phyloP scores from a whole-genome alignment of 208 protist genomes.

The Trypanosoma melophagium region DNA sequence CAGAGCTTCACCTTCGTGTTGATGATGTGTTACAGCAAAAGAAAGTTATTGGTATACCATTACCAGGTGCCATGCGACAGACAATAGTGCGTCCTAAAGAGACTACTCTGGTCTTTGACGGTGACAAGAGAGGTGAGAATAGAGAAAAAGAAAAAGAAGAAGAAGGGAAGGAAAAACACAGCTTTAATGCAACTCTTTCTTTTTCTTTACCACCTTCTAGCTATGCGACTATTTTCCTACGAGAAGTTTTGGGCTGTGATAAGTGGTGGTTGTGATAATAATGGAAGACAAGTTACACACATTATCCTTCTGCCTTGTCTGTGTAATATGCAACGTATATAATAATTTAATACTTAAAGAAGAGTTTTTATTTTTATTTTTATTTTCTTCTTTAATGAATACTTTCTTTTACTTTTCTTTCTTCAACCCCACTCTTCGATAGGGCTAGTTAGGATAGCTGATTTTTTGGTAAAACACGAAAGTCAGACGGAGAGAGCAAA shows the following conservation, averaged over 20 bases:
- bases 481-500: too few relatives aligned
- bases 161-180: neutral
- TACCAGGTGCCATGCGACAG: slow-evolving; percentile 52
- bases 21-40: slow-evolving; percentile 39
- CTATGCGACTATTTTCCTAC: slow-evolving; percentile 83
- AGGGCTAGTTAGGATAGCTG: too few relatives aligned
- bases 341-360: too few relatives aligned
- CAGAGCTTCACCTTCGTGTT: slow-evolving; percentile 5
- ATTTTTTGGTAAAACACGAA: too few relatives aligned
- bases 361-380: too few relatives aligned
- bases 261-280: slow-evolving; percentile 52
- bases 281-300: slow-evolving; percentile 1
- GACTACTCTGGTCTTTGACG: slow-evolving; percentile 2
- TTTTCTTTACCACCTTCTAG: slow-evolving; percentile 75
- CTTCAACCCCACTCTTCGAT: too few relatives aligned
- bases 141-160: neutral
- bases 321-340: neutral
- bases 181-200: slow-evolving; percentile 30
- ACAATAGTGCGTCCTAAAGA: slow-evolving; percentile 42
- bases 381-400: too few relatives aligned
- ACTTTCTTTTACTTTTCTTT: too few relatives aligned
- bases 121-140: neutral
- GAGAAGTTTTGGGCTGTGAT: slow-evolving; percentile 64
- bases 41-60: slow-evolving; percentile 65
- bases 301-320: slow-evolving; percentile 6